phyloP scores from a whole-genome alignment of 257 asterid genomes.

The Solanum gandarillasii region DNA sequence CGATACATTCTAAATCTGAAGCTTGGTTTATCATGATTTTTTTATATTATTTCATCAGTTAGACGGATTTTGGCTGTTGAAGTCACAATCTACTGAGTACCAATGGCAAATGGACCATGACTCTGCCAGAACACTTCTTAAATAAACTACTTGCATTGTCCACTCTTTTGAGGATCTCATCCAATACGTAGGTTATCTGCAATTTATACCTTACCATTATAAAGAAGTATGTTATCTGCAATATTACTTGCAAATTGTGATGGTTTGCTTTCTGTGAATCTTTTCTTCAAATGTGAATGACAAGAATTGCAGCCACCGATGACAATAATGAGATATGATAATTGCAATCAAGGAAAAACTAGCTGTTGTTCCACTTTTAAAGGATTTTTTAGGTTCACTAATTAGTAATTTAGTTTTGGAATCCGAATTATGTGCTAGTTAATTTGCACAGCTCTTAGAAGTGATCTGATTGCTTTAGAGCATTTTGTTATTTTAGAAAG shows the following conservation, averaged over 20 bases:
- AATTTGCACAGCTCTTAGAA: not conserved
- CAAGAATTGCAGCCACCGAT: not conserved
- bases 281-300: not conserved
- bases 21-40: not conserved
- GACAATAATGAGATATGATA: not conserved
- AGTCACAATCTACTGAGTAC: not conserved
- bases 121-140: not conserved
- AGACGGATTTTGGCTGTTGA: not conserved
- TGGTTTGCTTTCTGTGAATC: not conserved
- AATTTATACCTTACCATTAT: not conserved
- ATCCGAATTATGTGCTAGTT: not conserved
- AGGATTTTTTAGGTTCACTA: not conserved
- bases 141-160: not conserved
- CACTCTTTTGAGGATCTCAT: not conserved
- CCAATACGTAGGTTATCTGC: not conserved
- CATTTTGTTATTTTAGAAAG: not conserved
- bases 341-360: not conserved
- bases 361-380: not conserved
- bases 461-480: not conserved
- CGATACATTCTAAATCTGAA: not conserved
- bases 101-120: not conserved
- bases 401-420: not conserved
- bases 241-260: not conserved
- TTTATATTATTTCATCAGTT: not conserved
- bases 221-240: not conserved